phyloP scores from a whole-genome alignment of 768 basidiomycete genomes.

The Lactarius psammicola region DNA sequence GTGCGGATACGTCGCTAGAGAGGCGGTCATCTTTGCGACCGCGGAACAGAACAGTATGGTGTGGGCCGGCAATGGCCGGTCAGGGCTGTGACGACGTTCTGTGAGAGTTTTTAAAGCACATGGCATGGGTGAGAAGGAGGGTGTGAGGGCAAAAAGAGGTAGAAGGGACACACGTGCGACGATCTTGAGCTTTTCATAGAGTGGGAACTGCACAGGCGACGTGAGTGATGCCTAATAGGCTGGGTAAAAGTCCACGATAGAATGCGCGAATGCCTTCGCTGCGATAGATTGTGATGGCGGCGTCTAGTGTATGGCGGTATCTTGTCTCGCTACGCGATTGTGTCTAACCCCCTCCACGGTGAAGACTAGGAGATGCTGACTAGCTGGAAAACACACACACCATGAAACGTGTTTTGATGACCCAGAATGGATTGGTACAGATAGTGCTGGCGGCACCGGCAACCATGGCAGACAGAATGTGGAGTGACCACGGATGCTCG shows the following conservation, averaged over 20 bases:
- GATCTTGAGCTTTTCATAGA: constrained; percentile 90
- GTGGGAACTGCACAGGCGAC: constrained; percentile 97
- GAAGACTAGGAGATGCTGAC: constrained; percentile 20
- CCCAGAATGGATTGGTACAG: constrained; percentile 96
- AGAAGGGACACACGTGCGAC: constrained; percentile 63
- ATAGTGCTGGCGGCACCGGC: constrained; percentile 93
- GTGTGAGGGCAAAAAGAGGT: no score
- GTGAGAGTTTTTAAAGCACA: not conserved
- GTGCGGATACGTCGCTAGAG: constrained; percentile 94
- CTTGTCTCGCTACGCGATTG: constrained; percentile 74
- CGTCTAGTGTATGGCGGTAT: constrained; percentile 89
- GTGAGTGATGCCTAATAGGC: constrained; percentile 87
- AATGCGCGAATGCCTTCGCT: constrained; percentile 86
- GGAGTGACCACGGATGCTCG: constrained; percentile 82
- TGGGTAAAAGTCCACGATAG: constrained; percentile 93
- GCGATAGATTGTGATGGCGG: constrained; percentile 84
- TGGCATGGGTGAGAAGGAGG: not conserved
- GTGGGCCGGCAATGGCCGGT: constrained; percentile 47
- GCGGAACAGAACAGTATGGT: constrained; percentile 88
- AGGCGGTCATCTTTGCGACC: constrained; percentile 94
- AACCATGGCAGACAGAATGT: constrained; percentile 93
- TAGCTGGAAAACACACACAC: constrained; percentile 43
- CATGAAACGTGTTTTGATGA: constrained; percentile 99
- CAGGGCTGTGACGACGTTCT: constrained; percentile 25
- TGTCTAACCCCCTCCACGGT: constrained; percentile 51